Conservation (phyloP, 345 rosid species). For the Eucalyptus cloeziana region DNA sequence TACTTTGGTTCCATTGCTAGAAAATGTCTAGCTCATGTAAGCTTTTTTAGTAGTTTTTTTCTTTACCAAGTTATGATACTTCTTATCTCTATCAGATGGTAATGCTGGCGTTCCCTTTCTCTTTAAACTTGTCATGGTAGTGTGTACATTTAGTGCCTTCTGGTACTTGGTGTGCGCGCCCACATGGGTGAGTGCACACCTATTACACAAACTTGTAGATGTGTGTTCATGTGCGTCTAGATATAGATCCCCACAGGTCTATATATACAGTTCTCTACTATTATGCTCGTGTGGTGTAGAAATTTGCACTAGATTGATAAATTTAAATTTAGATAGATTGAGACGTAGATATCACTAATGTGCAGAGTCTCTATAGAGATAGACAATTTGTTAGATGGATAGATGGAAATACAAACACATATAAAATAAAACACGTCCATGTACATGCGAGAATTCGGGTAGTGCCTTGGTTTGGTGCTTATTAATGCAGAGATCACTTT, state of each 20-base stretch:
- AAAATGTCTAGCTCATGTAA: background rate
- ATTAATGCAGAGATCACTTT: background rate
- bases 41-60: background rate
- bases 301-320: background rate
- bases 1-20: background rate
- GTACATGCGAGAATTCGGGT: background rate
- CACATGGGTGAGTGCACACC: background rate
- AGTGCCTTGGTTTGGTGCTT: background rate
- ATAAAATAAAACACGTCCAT: background rate
- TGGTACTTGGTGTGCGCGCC: background rate
- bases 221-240: background rate
- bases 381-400: background rate
- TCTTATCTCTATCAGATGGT: background rate
- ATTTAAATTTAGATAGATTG: background rate
- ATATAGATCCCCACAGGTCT: background rate
- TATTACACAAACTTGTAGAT: background rate
- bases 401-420: background rate
- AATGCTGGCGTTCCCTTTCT: background rate
- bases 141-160: background rate
- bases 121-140: background rate
- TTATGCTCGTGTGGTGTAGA: background rate
- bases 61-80: background rate
- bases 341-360: background rate
- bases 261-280: background rate
- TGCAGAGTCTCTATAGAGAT: background rate